These are phyloP conservation scores for Mycena belliarum DNA, from an alignment of 768 basidiomycete species.

Conservation along the genomic window DNA sequence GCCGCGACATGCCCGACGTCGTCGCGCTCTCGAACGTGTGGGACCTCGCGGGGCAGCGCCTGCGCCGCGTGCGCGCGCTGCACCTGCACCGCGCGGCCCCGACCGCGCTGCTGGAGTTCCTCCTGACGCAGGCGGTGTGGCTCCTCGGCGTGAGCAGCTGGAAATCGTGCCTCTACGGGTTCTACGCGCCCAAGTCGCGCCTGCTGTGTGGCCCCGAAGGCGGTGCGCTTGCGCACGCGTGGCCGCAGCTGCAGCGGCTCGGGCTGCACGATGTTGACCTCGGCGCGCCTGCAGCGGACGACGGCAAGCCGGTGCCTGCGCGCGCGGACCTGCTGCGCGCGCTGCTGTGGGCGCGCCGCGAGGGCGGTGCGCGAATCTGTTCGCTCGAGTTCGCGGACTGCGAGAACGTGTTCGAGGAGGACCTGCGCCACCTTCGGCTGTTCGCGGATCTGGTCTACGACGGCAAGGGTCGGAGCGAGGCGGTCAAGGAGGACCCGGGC, in stretches of 20 bases:
- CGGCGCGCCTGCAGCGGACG: background rate
- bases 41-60: background rate
- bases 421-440: background rate
- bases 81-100: conserved; percentile 17
- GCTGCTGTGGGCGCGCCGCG: conserved; percentile 10
- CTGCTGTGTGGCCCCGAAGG: background rate
- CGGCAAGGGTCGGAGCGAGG: background rate
- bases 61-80: conserved; percentile 2
- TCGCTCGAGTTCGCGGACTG: conserved; percentile 3
- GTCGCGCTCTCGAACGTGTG: background rate
- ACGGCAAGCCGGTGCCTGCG: background rate
- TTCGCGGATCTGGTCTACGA: conserved; percentile 6
- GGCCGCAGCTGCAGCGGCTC: conserved; percentile 3
- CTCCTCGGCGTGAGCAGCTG: conserved; percentile 9
- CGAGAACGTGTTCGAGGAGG: background rate
- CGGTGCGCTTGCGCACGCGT: background rate
- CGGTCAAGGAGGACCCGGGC: background rate
- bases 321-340: conserved; percentile 7
- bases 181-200: background rate
- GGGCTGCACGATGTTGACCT: conserved; percentile 12
- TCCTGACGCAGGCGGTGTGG: conserved; percentile 16
- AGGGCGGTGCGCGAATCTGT: background rate
- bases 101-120: conserved; percentile 12
- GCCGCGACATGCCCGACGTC: background rate
- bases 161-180: background rate